Conservation (phyloP, 441 rosid species). For the Erysimum pusillum region DNA sequence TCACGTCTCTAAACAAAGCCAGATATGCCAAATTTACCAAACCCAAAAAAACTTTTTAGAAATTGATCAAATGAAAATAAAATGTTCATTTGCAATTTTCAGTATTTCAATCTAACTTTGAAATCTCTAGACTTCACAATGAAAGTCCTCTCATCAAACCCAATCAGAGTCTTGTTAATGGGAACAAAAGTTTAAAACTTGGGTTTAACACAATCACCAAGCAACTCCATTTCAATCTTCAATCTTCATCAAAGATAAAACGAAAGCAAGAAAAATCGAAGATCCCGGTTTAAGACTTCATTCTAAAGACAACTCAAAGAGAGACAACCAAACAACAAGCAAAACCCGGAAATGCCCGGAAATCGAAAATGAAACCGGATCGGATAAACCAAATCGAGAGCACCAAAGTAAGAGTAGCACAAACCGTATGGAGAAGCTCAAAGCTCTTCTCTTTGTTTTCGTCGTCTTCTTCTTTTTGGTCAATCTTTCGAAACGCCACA, state of each 20-base stretch:
- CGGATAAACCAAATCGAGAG: conserved; percentile 8
- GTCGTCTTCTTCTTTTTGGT: conserved; percentile 31
- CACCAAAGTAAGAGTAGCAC: conserved; percentile 29
- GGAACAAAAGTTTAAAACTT: conserved; percentile 1
- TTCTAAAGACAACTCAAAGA: conserved; percentile 23
- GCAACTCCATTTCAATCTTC: conserved; percentile 36
- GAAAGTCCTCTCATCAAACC: conserved; percentile 19
- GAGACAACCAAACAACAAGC: conserved; percentile 16
- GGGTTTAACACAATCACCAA: conserved; percentile 2
- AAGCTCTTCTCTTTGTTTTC: neutral
- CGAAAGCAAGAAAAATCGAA: conserved; percentile 36
- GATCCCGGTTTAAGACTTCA: conserved; percentile 26
- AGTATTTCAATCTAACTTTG: conserved; percentile 7
- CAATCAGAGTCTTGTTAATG: neutral
- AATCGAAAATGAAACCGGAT: conserved; percentile 24
- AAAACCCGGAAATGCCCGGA: conserved; percentile 27
- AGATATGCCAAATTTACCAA: conserved; percentile 44
- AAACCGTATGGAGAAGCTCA: conserved; percentile 35
- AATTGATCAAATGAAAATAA: conserved; percentile 32
- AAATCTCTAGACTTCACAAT: neutral
- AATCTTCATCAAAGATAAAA: conserved; percentile 11
- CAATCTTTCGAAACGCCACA: conserved; percentile 46
- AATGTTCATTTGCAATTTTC: conserved; percentile 27
- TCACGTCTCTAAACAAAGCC: conserved; percentile 43
- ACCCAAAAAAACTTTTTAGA: conserved; percentile 35